phyloP scores from a whole-genome alignment of 257 asterid species.

The Plantago major region DNA sequence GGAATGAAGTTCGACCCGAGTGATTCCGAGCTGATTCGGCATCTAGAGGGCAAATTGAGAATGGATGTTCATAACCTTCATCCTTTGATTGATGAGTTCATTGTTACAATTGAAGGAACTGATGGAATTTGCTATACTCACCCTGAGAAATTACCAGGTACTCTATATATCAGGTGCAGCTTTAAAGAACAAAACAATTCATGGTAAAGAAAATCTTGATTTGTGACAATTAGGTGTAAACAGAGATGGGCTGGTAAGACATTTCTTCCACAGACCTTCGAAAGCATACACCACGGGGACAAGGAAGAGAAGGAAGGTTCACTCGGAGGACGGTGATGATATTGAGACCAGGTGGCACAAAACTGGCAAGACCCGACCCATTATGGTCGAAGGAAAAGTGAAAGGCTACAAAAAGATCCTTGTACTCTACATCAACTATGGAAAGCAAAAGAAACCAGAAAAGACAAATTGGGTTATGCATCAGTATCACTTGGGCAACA shows the following conservation, averaged over 20 bases:
- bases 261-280: slow-evolving; percentile 90
- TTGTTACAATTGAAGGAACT: slow-evolving; percentile 48
- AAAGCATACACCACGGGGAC: slow-evolving; percentile 94
- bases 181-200: too few relatives aligned
- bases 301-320: slow-evolving; percentile 75
- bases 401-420: slow-evolving; percentile 82
- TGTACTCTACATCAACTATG: slow-evolving; percentile 85
- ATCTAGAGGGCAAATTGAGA: slow-evolving; percentile 47
- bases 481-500: slow-evolving; percentile 75
- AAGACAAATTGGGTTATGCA: slow-evolving; percentile 96
- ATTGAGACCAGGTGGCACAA: slow-evolving; percentile 94
- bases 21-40: slow-evolving; percentile 51
- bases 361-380: slow-evolving; percentile 79
- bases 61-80: slow-evolving; percentile 32
- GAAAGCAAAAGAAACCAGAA: slow-evolving; percentile 79
- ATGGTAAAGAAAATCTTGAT: too few relatives aligned
- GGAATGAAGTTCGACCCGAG: slow-evolving; percentile 68
- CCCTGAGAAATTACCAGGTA: slow-evolving; percentile 60
- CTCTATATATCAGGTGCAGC: neutral
- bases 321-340: slow-evolving; percentile 52
- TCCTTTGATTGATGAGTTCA: slow-evolving; percentile 57
- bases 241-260: slow-evolving; percentile 86
- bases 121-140: slow-evolving; percentile 68
- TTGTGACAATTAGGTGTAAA: slow-evolving; percentile 43
- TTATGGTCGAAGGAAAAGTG: slow-evolving; percentile 28